Evolutionary conservation across 1,139 yeast genomes (phyloP).

Genomic region (Yamadazyma mexicana): DNA sequence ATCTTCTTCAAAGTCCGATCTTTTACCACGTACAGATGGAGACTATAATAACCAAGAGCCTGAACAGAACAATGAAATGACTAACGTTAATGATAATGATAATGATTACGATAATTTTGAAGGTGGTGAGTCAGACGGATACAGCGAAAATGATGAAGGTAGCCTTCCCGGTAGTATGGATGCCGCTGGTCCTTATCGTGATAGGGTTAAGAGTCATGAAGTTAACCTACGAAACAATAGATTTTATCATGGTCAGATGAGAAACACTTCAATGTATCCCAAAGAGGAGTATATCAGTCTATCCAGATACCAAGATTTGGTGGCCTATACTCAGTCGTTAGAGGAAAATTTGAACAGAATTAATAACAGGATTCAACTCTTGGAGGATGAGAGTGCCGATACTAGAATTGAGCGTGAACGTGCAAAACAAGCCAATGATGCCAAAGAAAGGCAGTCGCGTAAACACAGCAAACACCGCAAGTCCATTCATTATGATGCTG

Average conservation of each 20-base stretch:
- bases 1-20: not conserved
- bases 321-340: constrained; percentile 32
- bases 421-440: constrained; percentile 13
- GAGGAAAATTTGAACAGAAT: constrained; percentile 30
- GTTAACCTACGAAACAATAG: constrained; percentile 7
- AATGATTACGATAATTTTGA: not conserved
- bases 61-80: no score
- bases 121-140: not conserved
- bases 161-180: constrained; percentile 1
- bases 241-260: constrained; percentile 10
- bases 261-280: constrained; percentile 12
- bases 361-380: constrained; percentile 20
- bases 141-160: not conserved
- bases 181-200: constrained; percentile 7
- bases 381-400: constrained; percentile 19
- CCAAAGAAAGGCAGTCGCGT: constrained; percentile 11
- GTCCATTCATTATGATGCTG: no score
- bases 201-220: not conserved
- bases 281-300: constrained; percentile 24
- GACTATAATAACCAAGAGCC: not conserved
- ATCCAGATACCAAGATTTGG: constrained; percentile 35
- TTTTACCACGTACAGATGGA: no score
- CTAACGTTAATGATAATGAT: not conserved
- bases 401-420: constrained; percentile 17
- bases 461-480: not conserved